phyloP scores from a whole-genome alignment of 306 rosid species.

The Cicer pinnatifidum region DNA sequence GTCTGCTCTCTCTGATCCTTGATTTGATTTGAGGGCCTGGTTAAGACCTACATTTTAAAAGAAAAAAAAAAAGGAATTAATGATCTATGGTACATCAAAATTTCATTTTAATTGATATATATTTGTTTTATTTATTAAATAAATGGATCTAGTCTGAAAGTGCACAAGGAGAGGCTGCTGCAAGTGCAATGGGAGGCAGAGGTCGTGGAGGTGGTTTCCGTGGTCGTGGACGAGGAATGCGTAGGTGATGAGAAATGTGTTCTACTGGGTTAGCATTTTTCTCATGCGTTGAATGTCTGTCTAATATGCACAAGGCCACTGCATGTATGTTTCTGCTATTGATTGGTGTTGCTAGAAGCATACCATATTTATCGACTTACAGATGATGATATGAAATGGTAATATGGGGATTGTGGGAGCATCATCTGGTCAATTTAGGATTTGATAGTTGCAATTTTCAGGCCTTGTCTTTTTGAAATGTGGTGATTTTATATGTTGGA shows the following conservation, averaged over 20 bases:
- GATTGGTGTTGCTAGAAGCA: slow-evolving; percentile 39
- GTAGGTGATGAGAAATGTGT: slow-evolving; percentile 58
- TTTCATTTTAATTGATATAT: not conserved
- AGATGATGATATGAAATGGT: slow-evolving; percentile 32
- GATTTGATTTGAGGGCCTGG: slow-evolving; percentile 15
- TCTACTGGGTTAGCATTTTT: slow-evolving; percentile 6
- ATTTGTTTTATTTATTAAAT: slow-evolving; percentile 36
- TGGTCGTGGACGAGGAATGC: slow-evolving; percentile 96
- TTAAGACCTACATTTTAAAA: slow-evolving; percentile 1
- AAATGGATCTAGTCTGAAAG: slow-evolving; percentile 80
- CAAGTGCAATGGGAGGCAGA: slow-evolving; percentile 96
- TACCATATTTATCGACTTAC: slow-evolving; percentile 38
- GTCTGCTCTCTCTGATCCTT: not conserved
- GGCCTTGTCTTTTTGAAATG: slow-evolving; percentile 30
- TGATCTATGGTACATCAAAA: not conserved
- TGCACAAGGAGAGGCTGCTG: slow-evolving; percentile 99
- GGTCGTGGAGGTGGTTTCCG: slow-evolving; percentile 91
- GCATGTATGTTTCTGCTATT: slow-evolving; percentile 36
- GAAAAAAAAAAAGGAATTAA: not conserved
- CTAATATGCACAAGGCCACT: slow-evolving; percentile 18
- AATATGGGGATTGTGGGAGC: slow-evolving; percentile 33
- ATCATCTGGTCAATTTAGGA: slow-evolving; percentile 30
- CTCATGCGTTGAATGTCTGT: slow-evolving; percentile 24
- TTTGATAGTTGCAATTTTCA: slow-evolving; percentile 36
- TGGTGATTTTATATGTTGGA: slow-evolving; percentile 33